A percentile compares a stretch with the other conserved stretches of the same genome.
Conservation (phyloP, 2,329 filamentous ascomycete genomes). For the Cordyceps cicadae region DNA sequence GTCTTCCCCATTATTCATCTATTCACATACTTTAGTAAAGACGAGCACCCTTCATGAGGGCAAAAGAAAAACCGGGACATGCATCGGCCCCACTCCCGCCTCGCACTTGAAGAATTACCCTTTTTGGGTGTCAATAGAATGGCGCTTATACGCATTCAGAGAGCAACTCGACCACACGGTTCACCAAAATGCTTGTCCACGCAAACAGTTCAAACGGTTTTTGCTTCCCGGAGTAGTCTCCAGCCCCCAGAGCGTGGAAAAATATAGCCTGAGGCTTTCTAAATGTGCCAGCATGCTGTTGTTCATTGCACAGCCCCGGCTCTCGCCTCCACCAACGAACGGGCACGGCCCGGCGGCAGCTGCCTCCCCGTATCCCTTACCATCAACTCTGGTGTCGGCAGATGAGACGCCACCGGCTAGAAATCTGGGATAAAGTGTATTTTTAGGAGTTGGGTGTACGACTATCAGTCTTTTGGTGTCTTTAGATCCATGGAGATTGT, state of each 20-base stretch:
- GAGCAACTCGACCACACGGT: background rate
- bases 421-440: background rate
- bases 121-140: slow-evolving; percentile 29
- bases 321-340: no score
- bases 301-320: no score
- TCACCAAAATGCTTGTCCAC: no score
- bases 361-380: background rate
- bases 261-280: no score
- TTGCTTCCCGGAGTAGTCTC: background rate
- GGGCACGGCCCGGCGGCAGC: no score
- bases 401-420: background rate
- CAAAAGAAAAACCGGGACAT: background rate
- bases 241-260: background rate
- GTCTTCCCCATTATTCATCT: background rate
- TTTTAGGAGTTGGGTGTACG: background rate
- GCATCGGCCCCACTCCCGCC: slow-evolving; percentile 2
- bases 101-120: slow-evolving; percentile 16
- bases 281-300: background rate
- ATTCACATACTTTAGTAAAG: background rate
- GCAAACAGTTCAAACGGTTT: background rate
- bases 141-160: slow-evolving; percentile 12
- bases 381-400: background rate
- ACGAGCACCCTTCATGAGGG: background rate
- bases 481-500: background rate
- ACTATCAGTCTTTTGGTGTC: no score